A percentile compares a stretch with the other conserved stretches of the same genome.
These are phyloP conservation scores for Trichoderma atroviride DNA, from an alignment of 2,329 filamentous ascomycete species.

Conservation along the genomic window DNA sequence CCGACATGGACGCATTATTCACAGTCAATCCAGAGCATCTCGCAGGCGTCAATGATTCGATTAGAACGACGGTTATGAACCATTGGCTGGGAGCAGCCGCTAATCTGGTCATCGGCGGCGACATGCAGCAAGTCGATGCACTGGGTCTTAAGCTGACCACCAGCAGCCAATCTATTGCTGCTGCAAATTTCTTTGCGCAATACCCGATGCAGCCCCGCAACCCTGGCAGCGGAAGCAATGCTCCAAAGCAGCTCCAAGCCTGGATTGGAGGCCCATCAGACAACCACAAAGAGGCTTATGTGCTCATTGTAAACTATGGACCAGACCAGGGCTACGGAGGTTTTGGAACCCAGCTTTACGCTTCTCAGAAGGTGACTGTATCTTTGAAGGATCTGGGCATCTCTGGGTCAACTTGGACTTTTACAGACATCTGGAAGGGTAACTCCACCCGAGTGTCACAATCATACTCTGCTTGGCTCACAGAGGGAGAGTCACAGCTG, in stretches of 20 bases:
- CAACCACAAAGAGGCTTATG: conserved; percentile 22
- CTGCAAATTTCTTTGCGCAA: conserved; percentile 27
- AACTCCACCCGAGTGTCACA: neutral
- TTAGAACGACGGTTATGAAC: conserved; percentile 25
- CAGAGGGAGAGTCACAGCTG: neutral
- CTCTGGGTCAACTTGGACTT: neutral
- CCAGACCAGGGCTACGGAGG: conserved; percentile 23
- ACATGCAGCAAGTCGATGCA: conserved; percentile 23
- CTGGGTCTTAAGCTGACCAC: conserved; percentile 22
- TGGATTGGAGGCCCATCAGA: conserved; percentile 27
- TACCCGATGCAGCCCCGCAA: conserved; percentile 28
- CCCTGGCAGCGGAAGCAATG: conserved; percentile 24
- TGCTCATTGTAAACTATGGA: conserved; percentile 25
- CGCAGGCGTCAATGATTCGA: conserved; percentile 26
- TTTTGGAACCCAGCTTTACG: conserved; percentile 20
- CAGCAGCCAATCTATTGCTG: conserved; percentile 20
- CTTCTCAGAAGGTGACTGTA: conserved; percentile 18
- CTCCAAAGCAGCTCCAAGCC: conserved; percentile 23
- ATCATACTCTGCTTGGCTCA: neutral
- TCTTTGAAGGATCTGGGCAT: neutral
- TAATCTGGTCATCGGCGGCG: conserved; percentile 22
- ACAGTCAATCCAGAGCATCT: conserved; percentile 17
- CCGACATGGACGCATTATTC: conserved; percentile 26
- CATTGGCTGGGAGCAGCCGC: conserved; percentile 26
- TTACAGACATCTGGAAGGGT: neutral